A percentile compares a stretch with the other conserved stretches of the same genome.
Evolutionary conservation across 345 rosid species (phyloP).

Genomic region (Citrus maxima): DNA sequence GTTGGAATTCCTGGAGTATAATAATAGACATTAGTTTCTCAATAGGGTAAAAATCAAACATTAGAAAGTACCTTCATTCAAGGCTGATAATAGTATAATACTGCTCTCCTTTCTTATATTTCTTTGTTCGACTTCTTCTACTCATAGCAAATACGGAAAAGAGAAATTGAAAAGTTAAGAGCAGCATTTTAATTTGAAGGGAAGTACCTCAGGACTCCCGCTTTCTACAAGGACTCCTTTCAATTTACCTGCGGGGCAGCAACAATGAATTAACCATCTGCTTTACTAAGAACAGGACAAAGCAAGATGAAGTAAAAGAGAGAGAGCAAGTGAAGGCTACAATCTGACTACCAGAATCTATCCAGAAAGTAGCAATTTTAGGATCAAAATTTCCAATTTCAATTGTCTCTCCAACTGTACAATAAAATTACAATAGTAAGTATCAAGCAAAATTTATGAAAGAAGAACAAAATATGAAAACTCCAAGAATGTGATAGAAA

Average conservation of each 20-base stretch:
- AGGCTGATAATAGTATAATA: background rate
- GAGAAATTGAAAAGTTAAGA: background rate
- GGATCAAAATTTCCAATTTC: conserved; percentile 91
- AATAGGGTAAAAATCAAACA: background rate
- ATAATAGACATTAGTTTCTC: background rate
- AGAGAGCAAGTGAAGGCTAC: conserved; percentile 1
- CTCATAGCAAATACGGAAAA: background rate
- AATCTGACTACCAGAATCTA: conserved; percentile 63
- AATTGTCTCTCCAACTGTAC: conserved; percentile 81
- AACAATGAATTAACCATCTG: background rate
- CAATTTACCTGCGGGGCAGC: conserved; percentile 59
- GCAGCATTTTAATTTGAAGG: background rate
- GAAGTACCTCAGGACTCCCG: conserved; percentile 85
- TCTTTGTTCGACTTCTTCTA: background rate
- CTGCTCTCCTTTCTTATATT: background rate
- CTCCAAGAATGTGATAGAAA: background rate
- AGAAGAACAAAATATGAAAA: background rate
- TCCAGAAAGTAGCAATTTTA: conserved; percentile 92
- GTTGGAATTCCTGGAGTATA: conserved; percentile 64
- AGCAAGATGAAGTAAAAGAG: background rate
- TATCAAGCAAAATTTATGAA: background rate
- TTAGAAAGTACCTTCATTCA: background rate
- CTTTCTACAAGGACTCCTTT: conserved; percentile 96
- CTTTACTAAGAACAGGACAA: background rate
- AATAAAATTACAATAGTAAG: conserved; percentile 16